Evolutionary conservation across 225 moss, liverwort and hornwort genomes (phyloP).

Genomic region (Marchantia polymorpha): DNA sequence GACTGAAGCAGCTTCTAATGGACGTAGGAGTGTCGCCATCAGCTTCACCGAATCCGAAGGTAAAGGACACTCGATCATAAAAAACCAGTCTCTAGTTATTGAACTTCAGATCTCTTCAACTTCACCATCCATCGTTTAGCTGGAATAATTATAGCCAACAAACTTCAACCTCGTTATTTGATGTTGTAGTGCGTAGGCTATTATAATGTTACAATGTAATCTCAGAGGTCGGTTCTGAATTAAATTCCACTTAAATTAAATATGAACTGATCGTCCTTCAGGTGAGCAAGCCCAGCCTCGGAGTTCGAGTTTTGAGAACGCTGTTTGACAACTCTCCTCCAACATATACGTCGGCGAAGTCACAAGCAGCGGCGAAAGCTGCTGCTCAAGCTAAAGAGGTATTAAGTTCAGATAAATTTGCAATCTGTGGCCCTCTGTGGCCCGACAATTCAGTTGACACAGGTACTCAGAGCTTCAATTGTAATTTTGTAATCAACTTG

Average conservation of each 20-base stretch:
- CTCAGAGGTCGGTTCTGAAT: no score
- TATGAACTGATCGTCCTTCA: not conserved
- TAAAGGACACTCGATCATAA: not conserved
- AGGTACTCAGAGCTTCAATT: no score
- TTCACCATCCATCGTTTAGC: no score
- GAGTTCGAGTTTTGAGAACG: constrained; percentile 23
- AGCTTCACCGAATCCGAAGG: constrained; percentile 12
- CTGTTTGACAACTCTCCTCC: constrained; percentile 26
- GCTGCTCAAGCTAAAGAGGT: constrained; percentile 14
- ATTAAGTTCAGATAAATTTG: not conserved
- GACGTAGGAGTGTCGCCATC: not conserved
- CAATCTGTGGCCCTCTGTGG: not conserved
- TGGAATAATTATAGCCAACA: no score
- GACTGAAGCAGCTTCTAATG: constrained; percentile 7
- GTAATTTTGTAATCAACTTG: no score
- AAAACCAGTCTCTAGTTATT: no score
- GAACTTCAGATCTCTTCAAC: no score
- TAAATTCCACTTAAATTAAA: no score
- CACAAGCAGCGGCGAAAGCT: not conserved
- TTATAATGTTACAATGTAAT: no score
- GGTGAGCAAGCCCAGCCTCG: constrained; percentile 24
- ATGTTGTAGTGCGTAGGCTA: no score
- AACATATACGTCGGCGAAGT: constrained; percentile 11
- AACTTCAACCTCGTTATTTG: no score
- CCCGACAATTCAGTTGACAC: no score